Base-by-base conservation (phyloP, 139 green algal species). In the Auxenochlorella protothecoides region DNA sequence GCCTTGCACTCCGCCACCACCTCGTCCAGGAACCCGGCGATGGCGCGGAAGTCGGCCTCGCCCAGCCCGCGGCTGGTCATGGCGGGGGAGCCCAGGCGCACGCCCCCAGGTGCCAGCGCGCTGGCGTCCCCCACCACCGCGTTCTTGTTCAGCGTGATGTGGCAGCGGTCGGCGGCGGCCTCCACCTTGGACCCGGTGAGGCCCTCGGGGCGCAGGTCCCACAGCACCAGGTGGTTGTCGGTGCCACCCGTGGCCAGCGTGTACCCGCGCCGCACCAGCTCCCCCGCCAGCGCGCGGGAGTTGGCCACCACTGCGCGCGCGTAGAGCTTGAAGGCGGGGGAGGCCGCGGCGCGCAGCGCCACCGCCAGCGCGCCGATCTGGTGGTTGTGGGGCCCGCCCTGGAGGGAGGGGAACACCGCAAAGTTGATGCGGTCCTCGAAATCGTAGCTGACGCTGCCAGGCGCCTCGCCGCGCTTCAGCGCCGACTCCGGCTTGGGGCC, bases 61-160 rank as follows among this genome's bases (percentile, higher is more conserved):
- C 76, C 83, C 3, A 89, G 76, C 12, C 85, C 87, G 44, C 88
- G 82, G 12, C 79, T 89, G 11, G 90, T 96, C 90, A 96, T 96
- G 69, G 90, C 90, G 10, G 90, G 90, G 9, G 87, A 69, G 59
- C 90, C 90, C 65, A 96, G 90, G 73, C 90, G 88, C 6, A 91
- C 85, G 63, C 90, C 90, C 64, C 90, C 90, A 6, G 90, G 90
- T 2, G 87, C 84, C 59, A 96, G 80, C 8, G 90, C 90, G 65
- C 59, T 85, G 61, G 89, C 85, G 74, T 96, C 90, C 16, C 90
- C 90, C 70, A 91, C 88, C 61, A 96, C 90, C 55, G 89, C 86
- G 75, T 96, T 96, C 78, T 96, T 96, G 84, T 96, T 96, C 5
- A 96, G 83, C 9, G 90, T 96, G 83, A 96, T 94, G 83, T 96